Percentiles rank a stretch among this genome's conserved stretches.
Evolutionary conservation across 1,284 basidiomycete genomes (phyloP).

Genomic region (Leccinum solheimii): DNA sequence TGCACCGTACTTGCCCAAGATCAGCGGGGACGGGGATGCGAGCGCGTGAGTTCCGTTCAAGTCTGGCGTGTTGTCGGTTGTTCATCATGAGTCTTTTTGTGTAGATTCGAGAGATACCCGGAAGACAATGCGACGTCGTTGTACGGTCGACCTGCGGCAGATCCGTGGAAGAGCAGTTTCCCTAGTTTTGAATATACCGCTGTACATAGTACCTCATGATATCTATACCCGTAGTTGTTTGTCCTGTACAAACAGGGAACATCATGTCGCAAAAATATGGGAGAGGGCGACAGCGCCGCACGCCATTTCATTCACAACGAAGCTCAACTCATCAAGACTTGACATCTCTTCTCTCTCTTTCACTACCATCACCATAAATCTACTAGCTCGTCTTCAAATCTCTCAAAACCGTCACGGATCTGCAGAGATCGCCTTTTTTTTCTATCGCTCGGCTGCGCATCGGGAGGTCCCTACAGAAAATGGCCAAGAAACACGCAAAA

Average conservation of each 20-base stretch:
- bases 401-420: slow-evolving; percentile 57
- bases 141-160: slow-evolving; percentile 58
- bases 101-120: slow-evolving; percentile 73
- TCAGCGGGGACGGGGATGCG: slow-evolving; percentile 83
- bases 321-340: slow-evolving; percentile 3
- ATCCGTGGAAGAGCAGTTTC: slow-evolving; percentile 60
- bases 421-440: slow-evolving; percentile 48
- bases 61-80: background rate
- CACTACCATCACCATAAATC: slow-evolving; percentile 5
- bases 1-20: slow-evolving; percentile 93
- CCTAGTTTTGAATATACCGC: slow-evolving; percentile 64
- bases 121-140: slow-evolving; percentile 62
- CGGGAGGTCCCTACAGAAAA: slow-evolving; percentile 1
- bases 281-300: slow-evolving; percentile 20
- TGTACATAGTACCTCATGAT: background rate
- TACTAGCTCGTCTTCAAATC: slow-evolving; percentile 47
- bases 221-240: slow-evolving; percentile 21
- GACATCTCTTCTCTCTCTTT: slow-evolving; percentile 3
- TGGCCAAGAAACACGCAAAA: slow-evolving; percentile 23
- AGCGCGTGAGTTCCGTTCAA: slow-evolving; percentile 70
- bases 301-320: slow-evolving; percentile 18
- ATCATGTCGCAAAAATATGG: slow-evolving; percentile 42
- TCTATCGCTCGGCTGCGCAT: background rate
- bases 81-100: background rate
- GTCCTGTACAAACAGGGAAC: slow-evolving; percentile 36